These are phyloP conservation scores for Tricladium varicosporioides DNA, from an alignment of 2,329 filamentous ascomycete genomes.

Conservation along the genomic window DNA sequence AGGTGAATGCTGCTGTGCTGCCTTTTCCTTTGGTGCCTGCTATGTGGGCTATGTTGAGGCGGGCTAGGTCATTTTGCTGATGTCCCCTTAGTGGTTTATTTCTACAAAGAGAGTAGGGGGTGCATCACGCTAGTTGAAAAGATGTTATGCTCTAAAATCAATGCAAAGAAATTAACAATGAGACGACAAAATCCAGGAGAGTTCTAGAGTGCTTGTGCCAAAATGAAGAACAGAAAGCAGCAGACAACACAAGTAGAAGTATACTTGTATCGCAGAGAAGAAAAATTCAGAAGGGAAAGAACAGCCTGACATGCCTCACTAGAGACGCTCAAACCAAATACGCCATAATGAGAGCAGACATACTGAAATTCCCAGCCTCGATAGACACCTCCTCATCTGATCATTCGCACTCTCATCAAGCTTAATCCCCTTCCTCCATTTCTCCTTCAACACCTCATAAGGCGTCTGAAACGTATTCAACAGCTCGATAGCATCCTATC, in stretches of 20 bases:
- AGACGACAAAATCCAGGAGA: too few species aligned
- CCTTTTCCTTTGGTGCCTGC: conserved; percentile 76
- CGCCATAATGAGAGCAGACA: conserved; percentile 8
- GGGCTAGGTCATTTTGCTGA: conserved; percentile 41
- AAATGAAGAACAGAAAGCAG: too few species aligned
- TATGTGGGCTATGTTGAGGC: conserved; percentile 67
- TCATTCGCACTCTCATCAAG: conserved; percentile 69
- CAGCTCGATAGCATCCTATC: conserved; percentile 76
- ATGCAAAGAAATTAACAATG: neutral
- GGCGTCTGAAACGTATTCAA: conserved; percentile 92
- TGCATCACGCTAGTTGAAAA: neutral
- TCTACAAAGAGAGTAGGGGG: neutral
- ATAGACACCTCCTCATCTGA: conserved; percentile 78
- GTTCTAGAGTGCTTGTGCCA: too few species aligned
- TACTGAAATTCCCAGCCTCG: conserved; percentile 72
- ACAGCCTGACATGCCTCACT: neutral
- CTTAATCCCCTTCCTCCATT: conserved; percentile 69
- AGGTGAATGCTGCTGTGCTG: conserved; percentile 66
- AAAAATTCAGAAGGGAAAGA: too few species aligned
- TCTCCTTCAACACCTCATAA: conserved; percentile 74
- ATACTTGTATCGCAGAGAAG: too few species aligned
- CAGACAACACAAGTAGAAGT: too few species aligned
- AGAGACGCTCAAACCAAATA: neutral
- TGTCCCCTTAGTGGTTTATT: neutral
- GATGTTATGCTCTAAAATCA: neutral